Conservation (phyloP, 768 basidiomycete genomes). For the Mrakia gelida region DNA sequence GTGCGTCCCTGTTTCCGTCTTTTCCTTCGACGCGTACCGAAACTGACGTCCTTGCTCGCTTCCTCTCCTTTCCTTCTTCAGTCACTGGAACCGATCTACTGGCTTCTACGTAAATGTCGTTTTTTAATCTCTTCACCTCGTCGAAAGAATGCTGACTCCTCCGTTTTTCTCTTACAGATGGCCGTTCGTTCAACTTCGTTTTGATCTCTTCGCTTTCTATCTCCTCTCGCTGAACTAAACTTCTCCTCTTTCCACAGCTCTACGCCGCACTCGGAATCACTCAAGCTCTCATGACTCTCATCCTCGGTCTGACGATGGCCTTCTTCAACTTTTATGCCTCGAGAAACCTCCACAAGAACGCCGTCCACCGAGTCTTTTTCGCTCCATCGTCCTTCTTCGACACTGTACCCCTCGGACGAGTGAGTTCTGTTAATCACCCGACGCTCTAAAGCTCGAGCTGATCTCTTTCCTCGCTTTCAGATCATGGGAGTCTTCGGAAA, state of each 20-base stretch:
- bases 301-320: background rate
- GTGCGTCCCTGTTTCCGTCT: background rate
- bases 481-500: slow-evolving; percentile 37
- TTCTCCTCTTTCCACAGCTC: background rate
- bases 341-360: slow-evolving; percentile 56
- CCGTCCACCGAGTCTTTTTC: slow-evolving; percentile 55
- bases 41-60: background rate
- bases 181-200: too few relatives aligned
- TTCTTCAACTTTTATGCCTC: slow-evolving; percentile 61
- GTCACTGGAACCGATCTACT: slow-evolving; percentile 14
- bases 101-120: background rate
- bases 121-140: background rate
- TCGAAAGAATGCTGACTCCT: background rate
- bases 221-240: background rate
- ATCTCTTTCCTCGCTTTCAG: background rate
- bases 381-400: slow-evolving; percentile 91
- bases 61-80: background rate
- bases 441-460: background rate
- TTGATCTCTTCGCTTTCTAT: too few relatives aligned
- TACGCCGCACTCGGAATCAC: slow-evolving; percentile 18
- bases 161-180: background rate
- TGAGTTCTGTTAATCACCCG: background rate
- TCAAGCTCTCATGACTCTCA: slow-evolving; percentile 20
- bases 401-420: slow-evolving; percentile 46
- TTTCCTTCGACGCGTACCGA: background rate